Base-by-base conservation (phyloP, 2,329 filamentous ascomycete genomes). In the Diaporthe destruens region DNA sequence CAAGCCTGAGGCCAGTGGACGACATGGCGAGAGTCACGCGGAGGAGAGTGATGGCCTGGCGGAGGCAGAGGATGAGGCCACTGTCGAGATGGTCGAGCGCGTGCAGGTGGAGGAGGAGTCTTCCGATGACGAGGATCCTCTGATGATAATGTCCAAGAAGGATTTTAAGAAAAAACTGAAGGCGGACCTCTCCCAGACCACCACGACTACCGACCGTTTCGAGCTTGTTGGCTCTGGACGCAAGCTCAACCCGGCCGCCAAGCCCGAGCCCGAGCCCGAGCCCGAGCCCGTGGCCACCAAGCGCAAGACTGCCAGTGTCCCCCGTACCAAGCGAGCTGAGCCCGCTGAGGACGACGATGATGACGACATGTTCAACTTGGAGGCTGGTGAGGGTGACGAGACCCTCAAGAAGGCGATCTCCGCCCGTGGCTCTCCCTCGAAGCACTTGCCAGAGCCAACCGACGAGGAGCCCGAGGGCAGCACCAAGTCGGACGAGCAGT, bases 101-200 rank as follows among this genome's bases (percentile, higher is more conserved):
- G 44, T 25, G 16, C 44, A 49, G 32, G 36, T 47, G 12, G 66
- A 72, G 20, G 49, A 65, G 14, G 72, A 70, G 6, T 63, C 63
- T n/a, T 74, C 72, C 2, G 73, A 74, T 1, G 73, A 74, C 1
- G 73, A 74, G 12, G 49, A 68, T 39, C 53, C 66, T 11, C 39
- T 74, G 0, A 71, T 74, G 53, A 74, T 74, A 71, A 54, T 69
- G 25, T 72, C 73, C 7, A 74, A 69, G 71, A 74, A 72, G 71
- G 56, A 54, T 55, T 53, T 57, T 51, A 54, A 59, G 56, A 72
- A 61, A n/a, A 61, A 49, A 36, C 66, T 47, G 12, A n/a, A 8
- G 55, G 44, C 56, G 32, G 44, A 34, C 7, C 9, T 42, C 44
- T 61, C 55, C 7, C 32, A 66, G 61, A 34, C 44, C 12, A 36